Conservation (phyloP, 306 rosid genomes). For the Dalbergia cochinchinensis region DNA sequence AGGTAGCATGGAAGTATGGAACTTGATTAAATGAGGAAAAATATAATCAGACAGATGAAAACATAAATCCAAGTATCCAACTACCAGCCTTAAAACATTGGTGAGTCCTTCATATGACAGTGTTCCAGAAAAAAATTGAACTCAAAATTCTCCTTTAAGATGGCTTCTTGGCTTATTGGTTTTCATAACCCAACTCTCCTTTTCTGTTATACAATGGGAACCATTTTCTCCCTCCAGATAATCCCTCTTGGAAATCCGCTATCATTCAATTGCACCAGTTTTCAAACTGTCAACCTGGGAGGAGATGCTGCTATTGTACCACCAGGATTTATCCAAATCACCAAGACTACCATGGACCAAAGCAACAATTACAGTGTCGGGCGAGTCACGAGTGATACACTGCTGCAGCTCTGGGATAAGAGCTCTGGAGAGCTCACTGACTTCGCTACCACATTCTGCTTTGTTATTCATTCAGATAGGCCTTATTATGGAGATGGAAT, state of each 20-base stretch:
- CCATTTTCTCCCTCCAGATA: constrained; percentile 26
- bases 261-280: constrained; percentile 43
- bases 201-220: constrained; percentile 21
- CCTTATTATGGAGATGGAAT: constrained; percentile 46
- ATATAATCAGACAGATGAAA: background rate
- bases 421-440: constrained; percentile 44
- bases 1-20: background rate
- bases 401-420: constrained; percentile 59
- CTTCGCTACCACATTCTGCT: constrained; percentile 60
- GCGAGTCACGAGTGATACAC: constrained; percentile 38
- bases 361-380: constrained; percentile 46
- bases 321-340: constrained; percentile 44
- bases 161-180: constrained; percentile 34
- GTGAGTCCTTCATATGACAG: background rate
- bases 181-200: constrained; percentile 15
- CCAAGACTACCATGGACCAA: constrained; percentile 5
- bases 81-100: background rate
- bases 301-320: constrained; percentile 36
- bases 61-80: background rate
- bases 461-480: constrained; percentile 44
- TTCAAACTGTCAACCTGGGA: constrained; percentile 24
- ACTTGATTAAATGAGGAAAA: background rate
- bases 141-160: constrained; percentile 5
- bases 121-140: constrained; percentile 21
- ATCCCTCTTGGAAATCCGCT: constrained; percentile 24